Evolutionary conservation across 495 filamentous ascomycete species (phyloP).

Genomic region (Lasiosphaeria ovina): DNA sequence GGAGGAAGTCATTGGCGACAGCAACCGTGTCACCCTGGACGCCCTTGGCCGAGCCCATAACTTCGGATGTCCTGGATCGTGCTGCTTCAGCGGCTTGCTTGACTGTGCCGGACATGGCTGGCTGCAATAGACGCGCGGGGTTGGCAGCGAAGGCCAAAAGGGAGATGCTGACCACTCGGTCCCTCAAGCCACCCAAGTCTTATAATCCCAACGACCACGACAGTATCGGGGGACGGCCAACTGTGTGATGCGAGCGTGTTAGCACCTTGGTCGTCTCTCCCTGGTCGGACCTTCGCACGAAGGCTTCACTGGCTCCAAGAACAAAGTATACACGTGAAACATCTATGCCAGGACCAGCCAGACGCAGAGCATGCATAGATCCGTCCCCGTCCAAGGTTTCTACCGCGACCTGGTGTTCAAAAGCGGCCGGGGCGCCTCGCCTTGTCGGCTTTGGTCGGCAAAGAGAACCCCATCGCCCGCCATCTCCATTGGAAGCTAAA

Average conservation of each 20-base stretch:
- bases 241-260: slow-evolving; percentile 5
- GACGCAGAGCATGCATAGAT: too few relatives aligned
- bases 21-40: slow-evolving; percentile 44
- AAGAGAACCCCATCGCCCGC: slow-evolving; percentile 1
- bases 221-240: neutral
- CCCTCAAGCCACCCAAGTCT: neutral
- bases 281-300: neutral
- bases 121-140: neutral
- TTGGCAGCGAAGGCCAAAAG: slow-evolving; percentile 5
- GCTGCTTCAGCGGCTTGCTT: slow-evolving; percentile 52
- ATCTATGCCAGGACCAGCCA: too few relatives aligned
- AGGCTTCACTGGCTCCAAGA: too few relatives aligned
- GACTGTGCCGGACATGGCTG: slow-evolving; percentile 38
- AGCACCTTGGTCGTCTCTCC: slow-evolving; percentile 4
- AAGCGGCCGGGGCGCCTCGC: slow-evolving; percentile 4
- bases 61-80: slow-evolving; percentile 41
- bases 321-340: too few relatives aligned
- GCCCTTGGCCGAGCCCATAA: slow-evolving; percentile 40
- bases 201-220: neutral
- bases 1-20: slow-evolving; percentile 63
- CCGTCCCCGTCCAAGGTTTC: slow-evolving; percentile 1
- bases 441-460: slow-evolving; percentile 13
- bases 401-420: slow-evolving; percentile 7
- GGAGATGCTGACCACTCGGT: slow-evolving; percentile 13
- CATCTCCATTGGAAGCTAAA: neutral